A percentile compares a stretch with the other conserved stretches of the same genome.
These are phyloP conservation scores for Ramaria rubella DNA, from an alignment of 768 basidiomycete genomes.

Conservation along the genomic window DNA sequence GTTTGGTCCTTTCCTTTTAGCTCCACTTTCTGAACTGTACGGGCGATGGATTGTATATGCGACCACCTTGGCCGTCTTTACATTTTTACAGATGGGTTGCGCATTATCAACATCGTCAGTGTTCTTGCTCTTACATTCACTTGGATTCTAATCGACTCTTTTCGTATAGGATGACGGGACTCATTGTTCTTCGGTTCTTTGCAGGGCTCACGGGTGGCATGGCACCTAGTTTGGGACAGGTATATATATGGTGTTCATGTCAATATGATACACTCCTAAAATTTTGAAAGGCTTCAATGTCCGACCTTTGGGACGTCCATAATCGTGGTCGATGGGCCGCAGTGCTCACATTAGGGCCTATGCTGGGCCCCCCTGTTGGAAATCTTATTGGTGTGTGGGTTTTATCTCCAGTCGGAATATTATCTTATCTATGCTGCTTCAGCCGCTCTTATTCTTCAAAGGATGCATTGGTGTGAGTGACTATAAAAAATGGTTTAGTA, in stretches of 20 bases:
- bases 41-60: too few species aligned
- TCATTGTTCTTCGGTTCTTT: constrained; percentile 2
- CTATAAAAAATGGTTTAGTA: not conserved
- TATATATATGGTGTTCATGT: too few species aligned
- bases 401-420: not conserved
- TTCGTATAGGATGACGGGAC: constrained; percentile 1
- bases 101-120: constrained; percentile 1
- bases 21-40: too few species aligned
- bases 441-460: constrained; percentile 4
- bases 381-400: constrained; percentile 1
- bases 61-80: too few species aligned
- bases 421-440: not conserved
- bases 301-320: constrained; percentile 1
- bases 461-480: constrained; percentile 4
- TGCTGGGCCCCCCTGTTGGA: constrained; percentile 4
- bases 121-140: too few species aligned
- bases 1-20: too few species aligned
- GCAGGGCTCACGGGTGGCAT: too few species aligned
- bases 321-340: constrained; percentile 5
- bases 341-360: constrained; percentile 1
- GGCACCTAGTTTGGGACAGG: too few species aligned
- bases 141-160: not conserved
- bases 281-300: constrained; percentile 11
- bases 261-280: too few species aligned
- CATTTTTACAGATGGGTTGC: not conserved